Evolutionary conservation across 495 filamentous ascomycete species (phyloP), one percentile per base, ranked within the genome.

Genomic region (Pseudomonodictys pantanalensis): DNA sequence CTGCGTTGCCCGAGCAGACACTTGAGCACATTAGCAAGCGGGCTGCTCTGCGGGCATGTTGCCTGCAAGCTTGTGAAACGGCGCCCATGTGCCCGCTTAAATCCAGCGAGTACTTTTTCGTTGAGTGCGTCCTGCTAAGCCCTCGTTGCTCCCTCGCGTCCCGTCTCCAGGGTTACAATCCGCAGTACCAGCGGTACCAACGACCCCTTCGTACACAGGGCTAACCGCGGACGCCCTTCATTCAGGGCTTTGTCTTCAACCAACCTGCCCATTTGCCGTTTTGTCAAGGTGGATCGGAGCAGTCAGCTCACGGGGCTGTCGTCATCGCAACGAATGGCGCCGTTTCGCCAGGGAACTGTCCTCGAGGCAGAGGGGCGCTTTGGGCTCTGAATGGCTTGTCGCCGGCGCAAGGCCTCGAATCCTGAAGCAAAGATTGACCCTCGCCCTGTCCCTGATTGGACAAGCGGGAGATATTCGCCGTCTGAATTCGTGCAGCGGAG

Each of bases 401-500:
- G 29, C 52, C 26, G 32, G 18, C 18, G 54, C 57, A 30, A 46
- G 12, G 48, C 20, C 33, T 32, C 18, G 38, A 8, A 56, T 60
- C 62, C 62, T 57, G 41, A 24, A 24, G 46, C 33, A 30, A 25
- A 38, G 51, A 22, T 29, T 43, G 18, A 7, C 52, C 23, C n/a
- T 33, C 4, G 18, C 15, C 20, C 17, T 12, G 5, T 2, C 26
- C 53, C 52, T 62, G 45, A 62, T 66, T 66, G 58, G 63, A 29
- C 52, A 2, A 29, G 33, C 62, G 57, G 57, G 62, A 65, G 56
- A 66, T 61, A 26, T 48, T 30, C 58, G 20, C 20, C 30, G 58
- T 48, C 63, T 60, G 47, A 58, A 60, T 61, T 66, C 38, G 62
- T 61, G 56, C 62, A 57, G 56, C 57, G 25, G 48, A 60, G 62